A percentile compares a stretch with the other conserved stretches of the same genome.
phyloP scores from a whole-genome alignment of 2,329 filamentous ascomycete species.

The Fusarium caatingaense region DNA sequence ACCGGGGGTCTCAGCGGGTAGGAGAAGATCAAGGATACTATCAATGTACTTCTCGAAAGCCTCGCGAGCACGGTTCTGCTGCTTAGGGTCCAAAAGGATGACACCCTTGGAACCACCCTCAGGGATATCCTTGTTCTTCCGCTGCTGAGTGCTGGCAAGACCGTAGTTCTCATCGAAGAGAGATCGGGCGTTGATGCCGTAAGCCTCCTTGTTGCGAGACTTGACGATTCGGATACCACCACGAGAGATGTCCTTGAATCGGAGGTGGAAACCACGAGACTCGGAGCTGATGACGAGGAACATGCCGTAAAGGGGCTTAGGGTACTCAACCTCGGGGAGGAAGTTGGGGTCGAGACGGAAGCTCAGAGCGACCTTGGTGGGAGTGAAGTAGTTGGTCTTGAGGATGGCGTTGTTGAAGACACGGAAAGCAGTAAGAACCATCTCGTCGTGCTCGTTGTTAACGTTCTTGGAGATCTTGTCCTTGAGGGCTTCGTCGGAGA shows the following conservation, averaged over 20 bases:
- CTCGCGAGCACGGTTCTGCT: slow-evolving; percentile 91
- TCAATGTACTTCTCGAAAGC: slow-evolving; percentile 99
- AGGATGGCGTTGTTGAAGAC: slow-evolving; percentile 93
- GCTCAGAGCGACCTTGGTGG: slow-evolving; percentile 96
- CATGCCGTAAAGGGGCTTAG: slow-evolving; percentile 95
- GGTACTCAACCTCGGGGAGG: slow-evolving; percentile 91
- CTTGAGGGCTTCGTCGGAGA: slow-evolving; percentile 79
- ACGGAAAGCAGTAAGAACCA: slow-evolving; percentile 97
- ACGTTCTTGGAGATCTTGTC: slow-evolving; percentile 83
- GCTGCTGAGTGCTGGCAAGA: slow-evolving; percentile 96
- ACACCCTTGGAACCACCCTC: slow-evolving; percentile 99
- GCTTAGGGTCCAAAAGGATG: slow-evolving; percentile 90
- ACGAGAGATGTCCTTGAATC: slow-evolving; percentile 96
- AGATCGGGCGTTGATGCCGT: slow-evolving; percentile 94
- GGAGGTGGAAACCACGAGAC: slow-evolving; percentile 95
- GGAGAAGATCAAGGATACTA: slow-evolving; percentile 93
- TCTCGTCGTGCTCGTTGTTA: slow-evolving; percentile 93
- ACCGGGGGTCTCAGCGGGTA: slow-evolving; percentile 89
- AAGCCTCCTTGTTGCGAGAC: slow-evolving; percentile 94
- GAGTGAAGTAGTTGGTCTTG: slow-evolving; percentile 98
- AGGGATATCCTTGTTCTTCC: slow-evolving; percentile 99
- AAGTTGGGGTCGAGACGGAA: slow-evolving; percentile 93
- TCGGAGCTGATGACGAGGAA: slow-evolving; percentile 98
- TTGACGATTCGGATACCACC: slow-evolving; percentile 99
- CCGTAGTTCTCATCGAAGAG: slow-evolving; percentile 99